phyloP scores from a whole-genome alignment of 2,329 filamentous ascomycete genomes.

The Pseudopyricularia javanii region DNA sequence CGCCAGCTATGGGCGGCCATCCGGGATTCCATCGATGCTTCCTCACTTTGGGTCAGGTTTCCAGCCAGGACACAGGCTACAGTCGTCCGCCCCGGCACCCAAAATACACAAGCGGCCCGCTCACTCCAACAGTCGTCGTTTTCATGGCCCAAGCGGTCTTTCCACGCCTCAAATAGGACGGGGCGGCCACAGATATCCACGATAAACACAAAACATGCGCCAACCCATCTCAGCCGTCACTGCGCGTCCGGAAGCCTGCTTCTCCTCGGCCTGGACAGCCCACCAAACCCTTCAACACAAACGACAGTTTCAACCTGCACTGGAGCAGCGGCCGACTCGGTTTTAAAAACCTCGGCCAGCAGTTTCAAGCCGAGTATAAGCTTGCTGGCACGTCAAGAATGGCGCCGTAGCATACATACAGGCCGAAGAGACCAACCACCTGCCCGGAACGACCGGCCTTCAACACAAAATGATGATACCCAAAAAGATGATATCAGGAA shows the following conservation, averaged over 20 bases:
- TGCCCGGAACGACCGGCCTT: background rate
- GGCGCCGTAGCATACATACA: slow-evolving; percentile 19
- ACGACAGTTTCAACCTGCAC: slow-evolving; percentile 26
- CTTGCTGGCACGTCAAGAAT: slow-evolving; percentile 23
- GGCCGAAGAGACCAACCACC: slow-evolving; percentile 6
- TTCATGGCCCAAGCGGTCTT: slow-evolving; percentile 6
- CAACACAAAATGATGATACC: background rate
- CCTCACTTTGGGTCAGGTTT: background rate
- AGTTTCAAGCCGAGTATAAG: slow-evolving; percentile 18
- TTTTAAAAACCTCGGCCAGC: slow-evolving; percentile 11
- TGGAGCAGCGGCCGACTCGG: slow-evolving; percentile 21
- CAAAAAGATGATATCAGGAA: slow-evolving; percentile 2
- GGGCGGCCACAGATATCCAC: background rate
- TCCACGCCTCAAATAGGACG: slow-evolving; percentile 1
- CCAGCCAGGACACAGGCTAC: background rate
- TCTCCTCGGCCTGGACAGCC: slow-evolving; percentile 30
- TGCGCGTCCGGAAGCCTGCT: slow-evolving; percentile 43
- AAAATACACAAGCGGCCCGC: background rate
- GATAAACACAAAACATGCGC: background rate
- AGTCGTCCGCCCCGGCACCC: background rate
- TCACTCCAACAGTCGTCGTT: background rate
- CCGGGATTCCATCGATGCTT: slow-evolving; percentile 13
- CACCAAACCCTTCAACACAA: slow-evolving; percentile 23
- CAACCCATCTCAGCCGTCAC: slow-evolving; percentile 30
- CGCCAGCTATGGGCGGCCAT: slow-evolving; percentile 19